These are phyloP conservation scores for Circinella umbellata DNA, from an alignment of 371 early-diverging fungal genomes.

Conservation along the genomic window DNA sequence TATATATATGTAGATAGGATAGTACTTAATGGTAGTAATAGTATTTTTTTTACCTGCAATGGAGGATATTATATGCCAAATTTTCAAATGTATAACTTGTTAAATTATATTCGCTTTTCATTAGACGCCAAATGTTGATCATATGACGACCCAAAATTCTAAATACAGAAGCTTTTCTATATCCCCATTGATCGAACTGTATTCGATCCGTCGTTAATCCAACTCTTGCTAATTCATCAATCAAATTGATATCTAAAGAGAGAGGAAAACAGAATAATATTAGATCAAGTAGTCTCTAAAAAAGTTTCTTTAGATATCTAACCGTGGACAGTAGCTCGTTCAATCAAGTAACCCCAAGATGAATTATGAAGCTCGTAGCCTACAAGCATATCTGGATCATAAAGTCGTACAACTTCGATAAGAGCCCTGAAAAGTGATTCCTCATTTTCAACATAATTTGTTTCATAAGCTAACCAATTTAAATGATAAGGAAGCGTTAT, in stretches of 20 bases:
- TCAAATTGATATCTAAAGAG: constrained; percentile 51
- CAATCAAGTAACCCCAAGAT: constrained; percentile 90
- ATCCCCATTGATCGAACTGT: constrained; percentile 59
- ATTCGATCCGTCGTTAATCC: constrained; percentile 18
- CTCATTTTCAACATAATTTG: constrained; percentile 55
- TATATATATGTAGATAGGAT: too few relatives aligned
- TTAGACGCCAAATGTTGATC: constrained; percentile 87
- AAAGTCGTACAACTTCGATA: constrained; percentile 50
- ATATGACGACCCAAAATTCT: constrained; percentile 78
- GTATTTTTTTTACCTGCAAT: constrained; percentile 55
- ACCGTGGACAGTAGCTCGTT: constrained; percentile 52
- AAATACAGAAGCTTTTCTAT: constrained; percentile 65
- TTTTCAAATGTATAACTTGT: constrained; percentile 83
- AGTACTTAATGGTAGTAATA: neutral
- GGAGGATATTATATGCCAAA: constrained; percentile 71
- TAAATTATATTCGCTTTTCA: constrained; percentile 73
- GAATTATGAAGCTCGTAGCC: constrained; percentile 86
- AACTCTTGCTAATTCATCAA: constrained; percentile 55
- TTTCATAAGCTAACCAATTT: constrained; percentile 11
- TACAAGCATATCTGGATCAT: constrained; percentile 87
- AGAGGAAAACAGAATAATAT: neutral
- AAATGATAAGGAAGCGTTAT: too few relatives aligned
- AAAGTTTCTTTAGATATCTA: neutral
- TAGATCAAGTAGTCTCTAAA: neutral
- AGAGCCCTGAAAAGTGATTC: constrained; percentile 53